These are phyloP conservation scores for Artemisia annua DNA, from an alignment of 129 eudicot species.

Conservation along the genomic window DNA sequence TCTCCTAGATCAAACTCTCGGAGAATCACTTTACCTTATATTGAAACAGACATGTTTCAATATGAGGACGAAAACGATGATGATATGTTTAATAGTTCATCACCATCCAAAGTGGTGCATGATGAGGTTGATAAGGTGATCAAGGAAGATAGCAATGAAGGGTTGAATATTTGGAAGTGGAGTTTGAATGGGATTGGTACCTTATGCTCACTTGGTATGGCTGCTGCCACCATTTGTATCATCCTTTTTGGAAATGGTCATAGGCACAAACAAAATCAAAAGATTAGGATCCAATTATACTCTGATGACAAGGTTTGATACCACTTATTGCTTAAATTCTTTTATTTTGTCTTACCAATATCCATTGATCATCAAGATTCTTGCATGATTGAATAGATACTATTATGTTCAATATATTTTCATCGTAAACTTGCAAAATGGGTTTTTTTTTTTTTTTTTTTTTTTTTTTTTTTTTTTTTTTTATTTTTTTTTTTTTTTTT, in stretches of 20 bases:
- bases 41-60: constrained; percentile 46
- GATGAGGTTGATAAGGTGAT: constrained; percentile 26
- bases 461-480: no score
- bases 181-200: constrained; percentile 71
- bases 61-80: constrained; percentile 54
- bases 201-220: constrained; percentile 81
- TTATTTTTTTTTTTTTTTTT: background rate
- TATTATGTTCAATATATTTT: no score
- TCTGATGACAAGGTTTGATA: constrained; percentile 72
- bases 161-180: constrained; percentile 58
- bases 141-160: constrained; percentile 34
- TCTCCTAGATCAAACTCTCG: constrained; percentile 55
- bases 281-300: constrained; percentile 62
- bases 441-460: background rate
- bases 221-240: constrained; percentile 72
- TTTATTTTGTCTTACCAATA: background rate
- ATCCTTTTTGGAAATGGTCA: constrained; percentile 52
- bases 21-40: constrained; percentile 44
- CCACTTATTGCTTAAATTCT: background rate
- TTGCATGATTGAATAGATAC: background rate
- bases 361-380: constrained; percentile 8
- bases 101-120: constrained; percentile 31
- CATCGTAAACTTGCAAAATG: background rate
- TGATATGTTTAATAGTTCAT: constrained; percentile 29
- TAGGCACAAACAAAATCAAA: constrained; percentile 48